Evolutionary conservation across 2,329 filamentous ascomycete species (phyloP).

Genomic region (Claviceps monticola): DNA sequence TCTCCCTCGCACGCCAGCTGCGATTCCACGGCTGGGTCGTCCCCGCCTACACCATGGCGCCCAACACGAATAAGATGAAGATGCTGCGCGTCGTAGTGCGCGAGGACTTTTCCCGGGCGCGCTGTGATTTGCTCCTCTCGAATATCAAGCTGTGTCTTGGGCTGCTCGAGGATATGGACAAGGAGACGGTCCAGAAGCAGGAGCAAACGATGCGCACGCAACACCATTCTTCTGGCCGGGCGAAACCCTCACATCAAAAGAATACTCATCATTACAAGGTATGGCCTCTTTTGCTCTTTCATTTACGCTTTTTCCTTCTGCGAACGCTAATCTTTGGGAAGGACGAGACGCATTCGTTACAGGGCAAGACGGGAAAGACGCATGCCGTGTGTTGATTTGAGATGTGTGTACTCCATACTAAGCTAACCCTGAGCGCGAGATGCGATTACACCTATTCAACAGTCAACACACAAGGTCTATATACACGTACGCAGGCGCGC

Average conservation of each 20-base stretch:
- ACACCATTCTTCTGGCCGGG: slow-evolving; percentile 36
- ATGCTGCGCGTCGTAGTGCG: slow-evolving; percentile 86
- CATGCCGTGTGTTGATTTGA: slow-evolving; percentile 59
- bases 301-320: neutral
- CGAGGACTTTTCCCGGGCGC: slow-evolving; percentile 74
- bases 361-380: slow-evolving; percentile 83
- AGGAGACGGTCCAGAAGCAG: slow-evolving; percentile 54
- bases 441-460: too few relatives aligned
- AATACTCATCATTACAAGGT: slow-evolving; percentile 28
- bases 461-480: too few relatives aligned
- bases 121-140: slow-evolving; percentile 63
- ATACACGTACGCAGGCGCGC: too few relatives aligned
- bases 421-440: too few relatives aligned
- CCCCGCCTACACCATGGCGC: slow-evolving; percentile 94
- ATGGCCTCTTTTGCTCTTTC: slow-evolving; percentile 14
- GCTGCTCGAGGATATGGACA: slow-evolving; percentile 61
- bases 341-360: slow-evolving; percentile 73
- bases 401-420: too few relatives aligned
- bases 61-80: slow-evolving; percentile 69
- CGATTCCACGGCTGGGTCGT: slow-evolving; percentile 85
- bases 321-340: slow-evolving; percentile 14
- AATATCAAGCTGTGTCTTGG: slow-evolving; percentile 70
- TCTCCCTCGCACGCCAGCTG: slow-evolving; percentile 69
- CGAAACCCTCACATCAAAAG: slow-evolving; percentile 30
- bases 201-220: slow-evolving; percentile 50